Base-by-base conservation (phyloP, 495 filamentous ascomycete genomes). In the Pseudomonodictys pantanalensis region DNA sequence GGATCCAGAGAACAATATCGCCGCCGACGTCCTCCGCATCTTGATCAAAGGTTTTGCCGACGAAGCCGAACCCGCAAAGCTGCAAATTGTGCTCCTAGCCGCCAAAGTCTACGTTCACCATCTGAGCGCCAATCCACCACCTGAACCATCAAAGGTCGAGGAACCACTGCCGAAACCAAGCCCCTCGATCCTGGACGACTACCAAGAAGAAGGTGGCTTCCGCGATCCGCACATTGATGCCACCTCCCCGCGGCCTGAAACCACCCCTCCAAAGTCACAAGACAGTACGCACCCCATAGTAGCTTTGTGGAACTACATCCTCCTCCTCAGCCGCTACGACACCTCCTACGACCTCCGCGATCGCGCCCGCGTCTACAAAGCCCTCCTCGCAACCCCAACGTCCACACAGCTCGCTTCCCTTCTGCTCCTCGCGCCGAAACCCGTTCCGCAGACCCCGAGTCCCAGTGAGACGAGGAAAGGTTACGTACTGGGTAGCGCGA, bases 31-130 rank as follows among this genome's bases (percentile, higher is more conserved):
- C 18, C 78, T 97, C 2, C 83, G 95, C n/a, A 86, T 97, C 12
- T 77, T 98, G 10, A 83, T 88, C 9, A 92, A 91, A 68, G 83
- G 83, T 11, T 98, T 96, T 64, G 78, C 84, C 1, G 83, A 88
- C 55, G 93, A 98, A 71, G 83, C 83, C 0, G 92, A 96, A 65
- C 73, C 83, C 17, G 91, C 88, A 23, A 96, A 96, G 69, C 79
- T 89, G 41, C 93, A 97, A 69, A 93, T 97, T 66, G 83, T 97
- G 3, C 78, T 97, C 3, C 78, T 98, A 3, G 93, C 89, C 12
- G 92, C 95, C 10, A 97, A 96, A 62, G 91, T 97, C 5, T 97
- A 97, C 69, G 80, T 97, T 2, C 89, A 96, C 67, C 80, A 95
- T 68, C 74, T 97, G 18, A 92, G 92, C 58, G 78, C 81, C 24